Conservation (phyloP, 1,139 yeast species). For the Candida neerlandica region DNA sequence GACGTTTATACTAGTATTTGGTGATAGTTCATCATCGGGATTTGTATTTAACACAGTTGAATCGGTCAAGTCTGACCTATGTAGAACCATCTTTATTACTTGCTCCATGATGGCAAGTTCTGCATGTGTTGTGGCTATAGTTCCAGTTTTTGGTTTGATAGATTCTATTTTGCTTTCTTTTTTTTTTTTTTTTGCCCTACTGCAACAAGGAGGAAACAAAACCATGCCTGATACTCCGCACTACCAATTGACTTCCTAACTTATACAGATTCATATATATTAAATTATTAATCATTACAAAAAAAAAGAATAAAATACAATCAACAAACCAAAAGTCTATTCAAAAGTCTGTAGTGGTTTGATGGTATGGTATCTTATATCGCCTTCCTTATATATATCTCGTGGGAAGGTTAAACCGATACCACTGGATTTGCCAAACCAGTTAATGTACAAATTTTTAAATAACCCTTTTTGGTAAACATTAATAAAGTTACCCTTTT, state of each 20-base stretch:
- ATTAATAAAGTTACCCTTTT: slow-evolving; percentile 30
- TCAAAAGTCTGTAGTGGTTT: slow-evolving; percentile 21
- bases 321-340: background rate
- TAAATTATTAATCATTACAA: background rate
- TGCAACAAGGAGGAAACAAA: background rate
- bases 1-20: background rate
- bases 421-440: slow-evolving; percentile 56
- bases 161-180: background rate
- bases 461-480: slow-evolving; percentile 43
- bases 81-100: background rate
- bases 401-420: slow-evolving; percentile 39
- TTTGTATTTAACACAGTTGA: background rate
- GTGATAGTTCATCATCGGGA: background rate
- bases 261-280: background rate
- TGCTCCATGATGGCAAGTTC: slow-evolving; percentile 1
- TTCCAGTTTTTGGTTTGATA: background rate
- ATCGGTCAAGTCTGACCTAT: background rate
- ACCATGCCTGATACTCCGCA: background rate
- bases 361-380: slow-evolving; percentile 41
- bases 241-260: background rate
- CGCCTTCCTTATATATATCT: slow-evolving; percentile 40
- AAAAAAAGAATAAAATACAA: background rate
- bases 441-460: slow-evolving; percentile 46
- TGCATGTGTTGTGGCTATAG: background rate
- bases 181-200: background rate